Evolutionary conservation across 106 monocot species (phyloP).

Genomic region (Apostasia ramifera): DNA sequence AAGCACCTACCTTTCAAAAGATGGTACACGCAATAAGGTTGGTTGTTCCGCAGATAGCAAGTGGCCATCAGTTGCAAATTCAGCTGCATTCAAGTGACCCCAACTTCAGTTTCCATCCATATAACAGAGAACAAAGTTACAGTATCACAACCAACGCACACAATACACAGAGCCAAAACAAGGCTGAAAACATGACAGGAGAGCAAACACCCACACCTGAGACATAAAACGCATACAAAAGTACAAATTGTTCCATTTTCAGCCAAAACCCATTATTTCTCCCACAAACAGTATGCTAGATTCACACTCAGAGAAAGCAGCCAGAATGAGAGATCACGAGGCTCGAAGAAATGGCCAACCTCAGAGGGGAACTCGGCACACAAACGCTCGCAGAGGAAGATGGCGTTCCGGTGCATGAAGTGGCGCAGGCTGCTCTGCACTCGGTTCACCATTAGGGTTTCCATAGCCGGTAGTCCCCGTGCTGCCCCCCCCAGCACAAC

Average conservation of each 20-base stretch:
- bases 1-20: slow-evolving; percentile 71
- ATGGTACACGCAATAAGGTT: slow-evolving; percentile 84
- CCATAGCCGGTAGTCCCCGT: slow-evolving; percentile 32
- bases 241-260: background rate
- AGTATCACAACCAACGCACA: background rate
- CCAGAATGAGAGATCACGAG: background rate
- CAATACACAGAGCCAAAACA: background rate
- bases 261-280: background rate
- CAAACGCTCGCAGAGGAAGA: slow-evolving; percentile 97
- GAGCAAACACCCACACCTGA: too few species aligned
- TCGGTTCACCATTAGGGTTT: slow-evolving; percentile 85
- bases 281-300: too few species aligned
- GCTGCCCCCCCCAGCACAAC: background rate
- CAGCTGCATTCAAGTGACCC: slow-evolving; percentile 35
- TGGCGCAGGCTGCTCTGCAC: slow-evolving; percentile 79
- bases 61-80: slow-evolving; percentile 88
- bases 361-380: slow-evolving; percentile 93
- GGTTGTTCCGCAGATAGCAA: slow-evolving; percentile 84
- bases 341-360: slow-evolving; percentile 19
- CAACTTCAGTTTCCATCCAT: background rate
- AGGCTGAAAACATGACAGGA: background rate
- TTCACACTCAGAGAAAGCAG: background rate
- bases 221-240: background rate
- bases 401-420: slow-evolving; percentile 86
- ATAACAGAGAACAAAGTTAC: background rate